Conservation (phyloP, 2,329 filamentous ascomycete species). For the Botrytis paeoniae region DNA sequence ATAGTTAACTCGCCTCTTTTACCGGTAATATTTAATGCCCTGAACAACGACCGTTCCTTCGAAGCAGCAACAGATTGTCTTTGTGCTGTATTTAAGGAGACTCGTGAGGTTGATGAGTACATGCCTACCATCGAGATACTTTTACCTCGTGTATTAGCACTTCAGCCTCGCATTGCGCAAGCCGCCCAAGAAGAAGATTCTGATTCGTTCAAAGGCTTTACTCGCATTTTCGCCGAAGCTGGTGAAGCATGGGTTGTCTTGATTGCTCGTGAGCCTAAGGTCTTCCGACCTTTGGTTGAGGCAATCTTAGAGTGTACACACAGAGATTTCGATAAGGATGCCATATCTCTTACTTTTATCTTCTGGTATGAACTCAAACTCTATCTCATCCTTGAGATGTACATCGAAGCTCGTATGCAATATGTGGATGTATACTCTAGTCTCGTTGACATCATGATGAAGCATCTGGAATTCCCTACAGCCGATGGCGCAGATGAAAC, state of each 20-base stretch:
- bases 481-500: constrained; percentile 65
- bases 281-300: constrained; percentile 84
- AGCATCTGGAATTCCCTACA: constrained; percentile 81
- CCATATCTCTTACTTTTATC: constrained; percentile 88
- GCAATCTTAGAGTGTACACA: constrained; percentile 88
- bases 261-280: constrained; percentile 76
- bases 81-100: constrained; percentile 88
- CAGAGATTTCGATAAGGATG: constrained; percentile 83
- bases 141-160: constrained; percentile 73
- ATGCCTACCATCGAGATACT: constrained; percentile 76
- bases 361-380: constrained; percentile 99
- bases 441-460: constrained; percentile 89
- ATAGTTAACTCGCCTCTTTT: constrained; percentile 85
- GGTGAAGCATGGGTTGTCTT: constrained; percentile 93
- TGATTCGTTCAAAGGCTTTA: constrained; percentile 83
- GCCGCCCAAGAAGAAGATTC: constrained; percentile 76
- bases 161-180: constrained; percentile 73
- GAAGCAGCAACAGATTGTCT: constrained; percentile 89
- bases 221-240: constrained; percentile 86
- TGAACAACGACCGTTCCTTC: constrained; percentile 73
- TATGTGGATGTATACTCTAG: constrained; percentile 81
- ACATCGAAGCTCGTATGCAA: constrained; percentile 74
- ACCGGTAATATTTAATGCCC: constrained; percentile 72
- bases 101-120: constrained; percentile 88
- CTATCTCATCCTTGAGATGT: constrained; percentile 86